These are phyloP conservation scores for Microbotryomycetes sp. DNA, from an alignment of 1,284 basidiomycete genomes.

Conservation along the genomic window DNA sequence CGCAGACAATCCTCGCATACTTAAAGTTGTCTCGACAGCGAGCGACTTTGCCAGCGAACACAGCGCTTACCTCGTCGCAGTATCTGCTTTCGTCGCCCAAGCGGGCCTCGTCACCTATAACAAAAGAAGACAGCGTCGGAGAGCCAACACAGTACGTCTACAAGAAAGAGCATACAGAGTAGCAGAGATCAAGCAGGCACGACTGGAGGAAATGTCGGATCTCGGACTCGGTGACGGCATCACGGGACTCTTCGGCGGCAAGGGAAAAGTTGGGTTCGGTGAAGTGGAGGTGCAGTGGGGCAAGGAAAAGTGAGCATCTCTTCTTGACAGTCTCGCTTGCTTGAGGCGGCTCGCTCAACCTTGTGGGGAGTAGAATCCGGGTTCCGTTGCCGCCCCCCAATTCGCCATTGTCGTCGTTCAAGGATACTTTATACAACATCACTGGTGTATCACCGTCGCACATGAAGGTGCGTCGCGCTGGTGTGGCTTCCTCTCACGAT, in stretches of 20 bases:
- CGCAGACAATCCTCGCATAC: background rate
- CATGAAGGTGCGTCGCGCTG: constrained; percentile 4
- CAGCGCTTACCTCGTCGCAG: background rate
- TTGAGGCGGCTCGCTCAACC: background rate
- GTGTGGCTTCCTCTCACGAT: background rate
- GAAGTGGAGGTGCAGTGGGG: constrained; percentile 27
- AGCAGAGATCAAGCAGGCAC: background rate
- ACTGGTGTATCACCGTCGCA: constrained; percentile 34
- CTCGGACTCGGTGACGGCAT: background rate
- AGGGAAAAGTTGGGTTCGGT: constrained; percentile 1
- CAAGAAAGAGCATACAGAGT: background rate
- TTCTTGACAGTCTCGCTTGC: background rate
- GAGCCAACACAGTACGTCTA: background rate
- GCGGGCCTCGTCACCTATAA: background rate
- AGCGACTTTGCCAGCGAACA: background rate
- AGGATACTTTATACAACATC: constrained; percentile 28
- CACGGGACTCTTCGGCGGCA: background rate
- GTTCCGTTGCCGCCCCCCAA: constrained; percentile 31
- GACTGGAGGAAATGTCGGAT: background rate
- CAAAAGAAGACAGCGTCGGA: background rate
- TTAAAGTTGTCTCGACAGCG: background rate
- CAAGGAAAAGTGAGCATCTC: constrained; percentile 10
- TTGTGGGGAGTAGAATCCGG: constrained; percentile 8
- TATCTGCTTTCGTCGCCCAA: background rate
- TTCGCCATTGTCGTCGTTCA: constrained; percentile 31